phyloP scores from a whole-genome alignment of 352 stramenopile species.

The Globisporangium barbulae region DNA sequence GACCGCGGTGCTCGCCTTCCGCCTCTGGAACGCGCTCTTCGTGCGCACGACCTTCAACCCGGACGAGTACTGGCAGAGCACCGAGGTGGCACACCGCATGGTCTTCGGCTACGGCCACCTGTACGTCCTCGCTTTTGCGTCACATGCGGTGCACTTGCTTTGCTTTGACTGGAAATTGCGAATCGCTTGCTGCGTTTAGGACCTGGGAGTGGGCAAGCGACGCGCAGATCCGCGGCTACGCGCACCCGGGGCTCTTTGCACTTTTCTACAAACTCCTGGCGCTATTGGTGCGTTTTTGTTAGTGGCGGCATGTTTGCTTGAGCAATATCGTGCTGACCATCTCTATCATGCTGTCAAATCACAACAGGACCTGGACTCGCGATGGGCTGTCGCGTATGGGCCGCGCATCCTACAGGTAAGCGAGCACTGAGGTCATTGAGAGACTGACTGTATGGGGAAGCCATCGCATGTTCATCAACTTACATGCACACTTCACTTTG shows the following conservation, averaged over 20 bases:
- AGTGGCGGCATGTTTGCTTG: neutral
- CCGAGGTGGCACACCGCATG: conserved; percentile 80
- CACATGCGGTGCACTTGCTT: neutral
- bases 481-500: neutral
- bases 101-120: conserved; percentile 86
- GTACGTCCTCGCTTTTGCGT: conserved; percentile 29
- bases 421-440: neutral
- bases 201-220: conserved; percentile 87
- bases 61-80: conserved; percentile 89
- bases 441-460: neutral
- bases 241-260: conserved; percentile 74
- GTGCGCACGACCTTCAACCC: conserved; percentile 86
- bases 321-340: neutral
- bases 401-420: conserved; percentile 67
- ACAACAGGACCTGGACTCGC: conserved; percentile 68
- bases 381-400: conserved; percentile 79
- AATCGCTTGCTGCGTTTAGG: conserved; percentile 23
- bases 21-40: conserved; percentile 78
- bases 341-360: neutral
- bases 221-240: conserved; percentile 67
- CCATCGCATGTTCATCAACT: neutral
- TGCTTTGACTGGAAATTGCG: neutral
- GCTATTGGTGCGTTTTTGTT: conserved; percentile 40
- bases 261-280: conserved; percentile 75
- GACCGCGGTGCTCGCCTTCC: conserved; percentile 51